A percentile compares a stretch with the other conserved stretches of the same genome.
phyloP scores from a whole-genome alignment of 768 basidiomycete genomes.

The Pleurotus platypus region DNA sequence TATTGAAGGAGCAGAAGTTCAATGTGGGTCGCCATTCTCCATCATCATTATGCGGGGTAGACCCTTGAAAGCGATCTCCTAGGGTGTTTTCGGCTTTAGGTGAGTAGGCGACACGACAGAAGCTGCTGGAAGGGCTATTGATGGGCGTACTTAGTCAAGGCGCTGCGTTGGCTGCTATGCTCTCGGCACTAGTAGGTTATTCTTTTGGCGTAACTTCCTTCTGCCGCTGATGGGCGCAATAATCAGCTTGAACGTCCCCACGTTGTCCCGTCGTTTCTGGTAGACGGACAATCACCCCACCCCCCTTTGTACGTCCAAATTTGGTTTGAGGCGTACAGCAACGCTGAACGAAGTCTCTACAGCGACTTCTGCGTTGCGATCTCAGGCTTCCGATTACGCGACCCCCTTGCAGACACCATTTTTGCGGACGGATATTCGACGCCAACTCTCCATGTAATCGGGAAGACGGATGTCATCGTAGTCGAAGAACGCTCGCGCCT shows the following conservation, averaged over 20 bases:
- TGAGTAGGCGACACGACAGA: slow-evolving; percentile 17
- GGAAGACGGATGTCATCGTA: slow-evolving; percentile 75
- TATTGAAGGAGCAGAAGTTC: slow-evolving; percentile 56
- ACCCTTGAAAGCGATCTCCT: slow-evolving; percentile 7
- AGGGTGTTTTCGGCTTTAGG: slow-evolving; percentile 86
- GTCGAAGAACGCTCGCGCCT: slow-evolving; percentile 59
- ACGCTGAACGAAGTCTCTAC: background rate
- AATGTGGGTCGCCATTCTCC: slow-evolving; percentile 45
- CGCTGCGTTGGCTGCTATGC: slow-evolving; percentile 67
- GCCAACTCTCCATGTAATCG: slow-evolving; percentile 75
- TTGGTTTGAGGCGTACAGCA: background rate
- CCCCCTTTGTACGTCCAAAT: slow-evolving; percentile 60
- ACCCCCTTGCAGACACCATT: slow-evolving; percentile 44
- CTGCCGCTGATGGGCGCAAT: background rate
- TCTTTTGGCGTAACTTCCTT: background rate
- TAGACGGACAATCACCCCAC: slow-evolving; percentile 63
- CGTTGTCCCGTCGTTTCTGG: slow-evolving; percentile 48
- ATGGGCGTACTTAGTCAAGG: slow-evolving; percentile 54
- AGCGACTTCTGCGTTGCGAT: slow-evolving; percentile 76
- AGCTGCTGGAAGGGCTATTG: background rate
- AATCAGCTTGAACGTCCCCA: slow-evolving; percentile 37
- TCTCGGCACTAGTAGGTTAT: slow-evolving; percentile 61
- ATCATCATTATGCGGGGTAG: background rate
- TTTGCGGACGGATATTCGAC: slow-evolving; percentile 56
- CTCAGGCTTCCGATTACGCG: slow-evolving; percentile 62